Conservation (phyloP, 169 alveolate genomes). For the Eimeria acervulina region DNA sequence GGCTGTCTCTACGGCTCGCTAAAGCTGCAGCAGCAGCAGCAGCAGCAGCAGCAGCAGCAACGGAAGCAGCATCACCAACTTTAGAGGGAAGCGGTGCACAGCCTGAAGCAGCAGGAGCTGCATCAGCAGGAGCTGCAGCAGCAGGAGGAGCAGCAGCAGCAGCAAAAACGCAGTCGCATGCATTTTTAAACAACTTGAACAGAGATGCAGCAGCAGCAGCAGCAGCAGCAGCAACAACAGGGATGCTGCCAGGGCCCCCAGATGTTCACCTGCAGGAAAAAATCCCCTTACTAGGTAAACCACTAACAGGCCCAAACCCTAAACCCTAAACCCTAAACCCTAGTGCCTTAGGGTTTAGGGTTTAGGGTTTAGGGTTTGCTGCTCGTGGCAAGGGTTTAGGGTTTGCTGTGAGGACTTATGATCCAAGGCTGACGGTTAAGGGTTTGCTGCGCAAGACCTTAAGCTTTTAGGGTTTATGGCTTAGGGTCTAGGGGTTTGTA, state of each 20-base stretch:
- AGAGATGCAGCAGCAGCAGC: too few species aligned
- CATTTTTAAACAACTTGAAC: too few species aligned
- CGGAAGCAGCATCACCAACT: not conserved
- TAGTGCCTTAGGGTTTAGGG: not conserved
- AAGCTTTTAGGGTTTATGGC: not conserved
- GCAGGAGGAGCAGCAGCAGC: too few species aligned
- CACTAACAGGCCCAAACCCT: not conserved
- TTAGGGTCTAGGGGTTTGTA: conserved; percentile 21
- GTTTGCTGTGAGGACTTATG: not conserved
- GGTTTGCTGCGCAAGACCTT: not conserved
- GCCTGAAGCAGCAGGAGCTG: not conserved
- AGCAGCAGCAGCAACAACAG: too few species aligned
- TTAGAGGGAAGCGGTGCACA: not conserved
- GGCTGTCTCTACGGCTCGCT: too few species aligned
- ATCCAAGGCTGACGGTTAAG: not conserved
- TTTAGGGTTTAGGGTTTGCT: conserved; percentile 6
- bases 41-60: too few species aligned
- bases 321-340: conserved; percentile 49
- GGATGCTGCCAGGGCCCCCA: not conserved
- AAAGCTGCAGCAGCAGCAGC: too few species aligned
- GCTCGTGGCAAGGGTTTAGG: not conserved
- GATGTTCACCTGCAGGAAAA: conserved; percentile 7
- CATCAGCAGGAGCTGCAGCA: too few species aligned
- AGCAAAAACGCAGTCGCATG: too few species aligned
- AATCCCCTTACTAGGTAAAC: conserved; percentile 45